phyloP scores from a whole-genome alignment of 768 basidiomycete species.

The Leccinum broughii region DNA sequence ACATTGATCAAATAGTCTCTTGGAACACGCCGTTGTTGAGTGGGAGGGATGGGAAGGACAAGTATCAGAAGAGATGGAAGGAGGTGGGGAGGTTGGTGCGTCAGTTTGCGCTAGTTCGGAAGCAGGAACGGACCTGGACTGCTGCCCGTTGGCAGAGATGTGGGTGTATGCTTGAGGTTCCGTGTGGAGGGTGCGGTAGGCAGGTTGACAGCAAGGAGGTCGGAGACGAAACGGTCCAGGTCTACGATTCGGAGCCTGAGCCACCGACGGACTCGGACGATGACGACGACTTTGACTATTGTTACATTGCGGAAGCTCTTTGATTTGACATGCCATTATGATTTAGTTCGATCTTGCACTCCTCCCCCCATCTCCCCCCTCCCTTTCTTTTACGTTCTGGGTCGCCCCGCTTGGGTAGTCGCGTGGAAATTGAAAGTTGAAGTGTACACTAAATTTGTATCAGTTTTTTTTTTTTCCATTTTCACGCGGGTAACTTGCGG shows the following conservation, averaged over 20 bases:
- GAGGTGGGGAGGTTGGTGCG: constrained; percentile 24
- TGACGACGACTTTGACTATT: constrained; percentile 29
- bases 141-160: not conserved
- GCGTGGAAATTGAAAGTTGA: not conserved
- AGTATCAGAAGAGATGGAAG: constrained; percentile 27
- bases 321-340: constrained; percentile 1
- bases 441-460: constrained; percentile 6
- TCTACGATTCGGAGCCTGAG: constrained; percentile 29
- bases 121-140: constrained; percentile 25
- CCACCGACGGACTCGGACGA: constrained; percentile 22
- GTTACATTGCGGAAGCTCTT: constrained; percentile 14
- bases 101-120: constrained; percentile 20
- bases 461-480: not conserved
- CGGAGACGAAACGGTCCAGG: constrained; percentile 12
- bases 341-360: not conserved
- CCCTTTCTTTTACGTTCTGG: not conserved
- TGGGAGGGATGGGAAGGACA: constrained; percentile 24
- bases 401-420: not conserved
- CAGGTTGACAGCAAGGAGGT: not conserved
- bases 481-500: not conserved
- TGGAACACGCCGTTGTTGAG: constrained; percentile 34
- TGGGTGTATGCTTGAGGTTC: not conserved
- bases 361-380: not conserved
- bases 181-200: not conserved
- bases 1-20: constrained; percentile 29